Conservation (phyloP, 352 stramenopile genomes). For the Saprolegnia parasitica region DNA sequence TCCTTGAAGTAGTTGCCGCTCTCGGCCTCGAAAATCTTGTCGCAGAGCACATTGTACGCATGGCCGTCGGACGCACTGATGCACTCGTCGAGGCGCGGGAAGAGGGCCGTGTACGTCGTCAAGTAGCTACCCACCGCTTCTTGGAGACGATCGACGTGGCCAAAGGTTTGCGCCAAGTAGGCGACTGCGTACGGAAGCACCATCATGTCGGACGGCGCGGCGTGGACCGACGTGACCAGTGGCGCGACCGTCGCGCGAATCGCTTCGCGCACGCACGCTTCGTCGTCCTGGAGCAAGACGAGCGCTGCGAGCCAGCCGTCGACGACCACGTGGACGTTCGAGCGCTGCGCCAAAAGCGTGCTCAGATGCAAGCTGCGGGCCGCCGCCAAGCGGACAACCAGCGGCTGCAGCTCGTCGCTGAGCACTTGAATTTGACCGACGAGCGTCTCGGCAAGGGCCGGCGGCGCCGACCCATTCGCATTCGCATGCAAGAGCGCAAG, state of each 20-base stretch:
- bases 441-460: conserved; percentile 20
- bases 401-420: conserved; percentile 45
- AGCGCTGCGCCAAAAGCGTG: conserved; percentile 33
- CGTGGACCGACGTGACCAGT: conserved; percentile 23
- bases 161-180: conserved; percentile 42
- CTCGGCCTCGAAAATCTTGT: conserved; percentile 74
- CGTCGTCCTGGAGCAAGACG: conserved; percentile 66
- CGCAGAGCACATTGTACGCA: conserved; percentile 49
- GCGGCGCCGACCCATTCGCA: conserved; percentile 6
- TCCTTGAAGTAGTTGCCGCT: conserved; percentile 78
- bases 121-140: conserved; percentile 35
- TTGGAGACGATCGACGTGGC: conserved; percentile 33
- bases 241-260: conserved; percentile 40
- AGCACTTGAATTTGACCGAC: conserved; percentile 30
- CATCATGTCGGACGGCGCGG: conserved; percentile 38
- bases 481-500: conserved; percentile 39
- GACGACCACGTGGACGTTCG: conserved; percentile 36
- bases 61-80: conserved; percentile 37
- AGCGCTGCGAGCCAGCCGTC: conserved; percentile 56
- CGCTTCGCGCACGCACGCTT: conserved; percentile 37
- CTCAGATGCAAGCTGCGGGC: conserved; percentile 50
- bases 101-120: conserved; percentile 40
- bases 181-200: conserved; percentile 51
- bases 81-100: conserved; percentile 43
- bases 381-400: conserved; percentile 54